Conservation (phyloP, 805 yeast species). For the Metschnikowia santaceciliae region DNA sequence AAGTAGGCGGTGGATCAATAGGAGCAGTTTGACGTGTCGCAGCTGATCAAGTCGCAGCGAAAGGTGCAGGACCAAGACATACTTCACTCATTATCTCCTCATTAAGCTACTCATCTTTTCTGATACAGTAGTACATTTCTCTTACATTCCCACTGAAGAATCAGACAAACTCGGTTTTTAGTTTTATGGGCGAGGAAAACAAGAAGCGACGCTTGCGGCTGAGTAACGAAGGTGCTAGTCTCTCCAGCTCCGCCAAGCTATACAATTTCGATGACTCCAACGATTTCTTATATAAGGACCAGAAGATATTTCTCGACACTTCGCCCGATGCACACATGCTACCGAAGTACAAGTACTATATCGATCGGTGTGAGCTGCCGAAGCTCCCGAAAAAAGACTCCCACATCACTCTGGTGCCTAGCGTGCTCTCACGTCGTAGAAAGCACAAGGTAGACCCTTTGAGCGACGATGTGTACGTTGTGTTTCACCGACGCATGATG, state of each 20-base stretch:
- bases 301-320: constrained; percentile 17
- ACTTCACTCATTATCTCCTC: too few relatives aligned
- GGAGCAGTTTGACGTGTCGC: not conserved
- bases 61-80: constrained; percentile 1
- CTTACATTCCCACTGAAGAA: too few relatives aligned
- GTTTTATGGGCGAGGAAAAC: constrained; percentile 6
- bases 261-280: constrained; percentile 35
- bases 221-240: constrained; percentile 15
- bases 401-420: not conserved
- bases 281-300: constrained; percentile 21
- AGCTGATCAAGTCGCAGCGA: not conserved
- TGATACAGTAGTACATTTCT: too few relatives aligned
- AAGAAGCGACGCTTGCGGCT: constrained; percentile 29
- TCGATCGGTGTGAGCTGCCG: constrained; percentile 8
- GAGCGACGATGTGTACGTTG: constrained; percentile 38
- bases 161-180: too few relatives aligned
- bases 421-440: constrained; percentile 20
- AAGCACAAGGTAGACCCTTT: constrained; percentile 37
- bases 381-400: not conserved
- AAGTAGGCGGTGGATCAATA: not conserved
- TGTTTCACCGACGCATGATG: constrained; percentile 57
- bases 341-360: constrained; percentile 13
- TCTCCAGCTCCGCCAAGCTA: constrained; percentile 14
- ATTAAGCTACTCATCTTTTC: too few relatives aligned
- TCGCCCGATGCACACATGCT: constrained; percentile 1